Conservation (phyloP, 768 basidiomycete species). For the Leccinellum luteum region DNA sequence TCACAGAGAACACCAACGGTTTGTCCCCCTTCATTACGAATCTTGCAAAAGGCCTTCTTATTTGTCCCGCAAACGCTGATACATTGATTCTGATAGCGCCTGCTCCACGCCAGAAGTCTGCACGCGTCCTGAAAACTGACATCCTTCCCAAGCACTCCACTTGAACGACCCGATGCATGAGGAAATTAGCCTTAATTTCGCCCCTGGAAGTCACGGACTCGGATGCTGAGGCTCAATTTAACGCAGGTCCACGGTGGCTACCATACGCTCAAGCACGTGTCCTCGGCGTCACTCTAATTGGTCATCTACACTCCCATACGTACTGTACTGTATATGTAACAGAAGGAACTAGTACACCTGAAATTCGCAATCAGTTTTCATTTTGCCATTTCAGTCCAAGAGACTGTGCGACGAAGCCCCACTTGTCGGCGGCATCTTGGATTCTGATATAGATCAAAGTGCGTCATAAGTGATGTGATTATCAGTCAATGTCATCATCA, state of each 20-base stretch:
- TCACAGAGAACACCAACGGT: conserved; percentile 94
- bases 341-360: background rate
- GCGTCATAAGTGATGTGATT: conserved; percentile 1
- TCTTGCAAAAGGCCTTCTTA: background rate
- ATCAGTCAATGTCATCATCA: background rate
- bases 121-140: conserved; percentile 82
- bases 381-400: conserved; percentile 47
- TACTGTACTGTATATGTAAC: background rate
- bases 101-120: conserved; percentile 81
- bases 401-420: conserved; percentile 70
- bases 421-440: conserved; percentile 73
- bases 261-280: background rate
- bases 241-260: background rate
- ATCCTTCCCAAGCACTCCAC: conserved; percentile 37
- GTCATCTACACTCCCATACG: background rate
- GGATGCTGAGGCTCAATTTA: background rate
- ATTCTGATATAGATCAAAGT: conserved; percentile 45
- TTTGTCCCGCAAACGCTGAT: conserved; percentile 8
- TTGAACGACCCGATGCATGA: conserved; percentile 4
- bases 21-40: conserved; percentile 14
- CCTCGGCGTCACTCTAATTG: background rate
- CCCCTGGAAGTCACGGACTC: background rate
- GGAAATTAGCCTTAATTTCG: background rate
- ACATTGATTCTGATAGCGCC: conserved; percentile 58
- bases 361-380: conserved; percentile 7